These are phyloP conservation scores for Dovyalis caffra DNA, from an alignment of 345 rosid species.

Conservation along the genomic window DNA sequence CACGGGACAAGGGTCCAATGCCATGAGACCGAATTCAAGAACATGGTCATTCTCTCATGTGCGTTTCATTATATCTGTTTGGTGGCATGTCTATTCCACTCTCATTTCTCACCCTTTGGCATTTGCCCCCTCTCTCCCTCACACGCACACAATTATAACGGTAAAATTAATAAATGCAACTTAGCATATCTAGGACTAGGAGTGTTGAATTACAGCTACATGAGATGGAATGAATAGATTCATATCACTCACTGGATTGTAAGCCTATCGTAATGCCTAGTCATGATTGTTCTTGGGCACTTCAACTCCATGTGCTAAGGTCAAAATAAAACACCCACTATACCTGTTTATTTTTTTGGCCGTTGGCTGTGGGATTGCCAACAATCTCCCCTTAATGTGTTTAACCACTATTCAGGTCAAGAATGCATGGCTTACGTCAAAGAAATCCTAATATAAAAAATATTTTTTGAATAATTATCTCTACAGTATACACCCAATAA, in stretches of 20 bases:
- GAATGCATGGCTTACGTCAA: not conserved
- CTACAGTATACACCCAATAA: no score
- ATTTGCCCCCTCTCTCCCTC: not conserved
- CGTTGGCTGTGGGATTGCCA: not conserved
- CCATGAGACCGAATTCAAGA: not conserved
- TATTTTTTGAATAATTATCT: no score
- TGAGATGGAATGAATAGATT: not conserved
- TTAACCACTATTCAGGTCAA: not conserved
- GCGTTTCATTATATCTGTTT: slow-evolving; percentile 12
- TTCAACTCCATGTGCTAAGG: not conserved
- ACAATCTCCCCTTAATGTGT: not conserved
- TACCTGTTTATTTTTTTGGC: not conserved
- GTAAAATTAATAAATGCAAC: not conserved
- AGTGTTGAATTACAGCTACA: not conserved
- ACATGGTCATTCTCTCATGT: slow-evolving; percentile 5
- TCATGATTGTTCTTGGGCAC: not conserved
- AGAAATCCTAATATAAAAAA: no score
- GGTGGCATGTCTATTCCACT: slow-evolving; percentile 22
- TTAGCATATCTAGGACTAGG: not conserved
- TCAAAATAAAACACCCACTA: not conserved
- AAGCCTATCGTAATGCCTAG: not conserved
- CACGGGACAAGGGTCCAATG: not conserved
- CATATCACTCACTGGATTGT: not conserved
- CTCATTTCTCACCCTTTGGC: not conserved
- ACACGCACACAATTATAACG: not conserved